phyloP scores from a whole-genome alignment of 1,284 basidiomycete genomes.

The Papiliotrema flavescens region DNA sequence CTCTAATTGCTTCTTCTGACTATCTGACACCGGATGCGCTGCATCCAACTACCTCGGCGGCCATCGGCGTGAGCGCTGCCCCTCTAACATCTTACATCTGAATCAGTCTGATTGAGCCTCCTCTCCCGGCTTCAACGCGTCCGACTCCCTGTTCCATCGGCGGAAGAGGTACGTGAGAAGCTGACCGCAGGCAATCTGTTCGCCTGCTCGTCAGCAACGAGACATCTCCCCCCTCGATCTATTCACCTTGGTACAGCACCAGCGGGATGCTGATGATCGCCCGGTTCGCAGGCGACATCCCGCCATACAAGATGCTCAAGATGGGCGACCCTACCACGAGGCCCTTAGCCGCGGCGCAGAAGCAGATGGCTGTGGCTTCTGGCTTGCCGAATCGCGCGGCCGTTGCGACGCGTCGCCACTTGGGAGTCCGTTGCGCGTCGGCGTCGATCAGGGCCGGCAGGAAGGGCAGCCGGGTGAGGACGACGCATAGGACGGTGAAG shows the following conservation, averaged over 20 bases:
- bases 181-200: constrained; percentile 7
- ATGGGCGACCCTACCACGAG: constrained; percentile 26
- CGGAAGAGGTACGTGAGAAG: constrained; percentile 5
- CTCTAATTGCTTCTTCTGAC: too few species aligned
- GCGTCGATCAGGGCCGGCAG: constrained; percentile 4
- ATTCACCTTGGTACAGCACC: constrained; percentile 6
- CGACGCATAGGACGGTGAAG: constrained; percentile 19
- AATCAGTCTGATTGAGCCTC: not conserved
- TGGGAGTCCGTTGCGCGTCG: not conserved
- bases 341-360: constrained; percentile 28
- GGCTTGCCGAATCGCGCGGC: constrained; percentile 14
- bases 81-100: not conserved
- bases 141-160: constrained; percentile 1
- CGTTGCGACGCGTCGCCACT: constrained; percentile 1
- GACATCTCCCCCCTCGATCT: not conserved
- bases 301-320: constrained; percentile 22
- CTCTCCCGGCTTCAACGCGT: not conserved
- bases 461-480: constrained; percentile 18
- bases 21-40: too few species aligned
- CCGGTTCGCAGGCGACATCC: not conserved
- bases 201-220: not conserved
- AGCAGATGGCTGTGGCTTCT: constrained; percentile 27
- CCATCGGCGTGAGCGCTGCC: too few species aligned
- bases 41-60: too few species aligned
- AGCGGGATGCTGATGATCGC: constrained; percentile 6